These are phyloP conservation scores for Blastocystis sp. DNA, from an alignment of 352 stramenopile species.

Conservation along the genomic window DNA sequence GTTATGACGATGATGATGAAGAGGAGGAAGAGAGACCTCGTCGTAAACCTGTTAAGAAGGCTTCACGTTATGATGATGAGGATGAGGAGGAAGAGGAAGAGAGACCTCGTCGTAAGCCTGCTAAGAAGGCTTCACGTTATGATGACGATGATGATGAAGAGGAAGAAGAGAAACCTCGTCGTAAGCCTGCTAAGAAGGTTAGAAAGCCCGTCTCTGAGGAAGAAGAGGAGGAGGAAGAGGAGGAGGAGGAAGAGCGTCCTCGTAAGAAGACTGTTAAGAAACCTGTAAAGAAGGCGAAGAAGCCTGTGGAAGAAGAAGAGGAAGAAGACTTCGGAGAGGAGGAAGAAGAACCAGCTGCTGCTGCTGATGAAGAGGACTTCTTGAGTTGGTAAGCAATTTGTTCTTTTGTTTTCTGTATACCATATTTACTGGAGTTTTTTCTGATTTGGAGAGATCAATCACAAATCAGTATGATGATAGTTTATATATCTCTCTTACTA, in stretches of 20 bases:
- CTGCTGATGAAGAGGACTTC: background rate
- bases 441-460: no score
- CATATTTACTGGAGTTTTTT: no score
- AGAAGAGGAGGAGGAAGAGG: background rate
- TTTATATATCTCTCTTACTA: no score
- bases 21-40: constrained; percentile 9
- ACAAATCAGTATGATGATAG: no score
- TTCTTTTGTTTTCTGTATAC: background rate
- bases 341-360: background rate
- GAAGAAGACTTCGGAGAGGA: constrained; percentile 32
- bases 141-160: constrained; percentile 40
- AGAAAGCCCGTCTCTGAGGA: background rate
- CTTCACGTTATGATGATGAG: background rate
- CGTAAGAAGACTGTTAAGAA: background rate
- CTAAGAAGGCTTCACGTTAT: constrained; percentile 7
- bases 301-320: constrained; percentile 4
- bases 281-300: constrained; percentile 50
- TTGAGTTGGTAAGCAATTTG: constrained; percentile 8
- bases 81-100: constrained; percentile 28
- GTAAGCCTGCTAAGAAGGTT: constrained; percentile 11
- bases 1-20: constrained; percentile 16
- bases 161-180: background rate
- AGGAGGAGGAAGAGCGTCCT: constrained; percentile 37
- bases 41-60: constrained; percentile 16
- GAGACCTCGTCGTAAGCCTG: background rate